Evolutionary conservation across 257 asterid species (phyloP).

Genomic region (Capsicum baccatum): DNA sequence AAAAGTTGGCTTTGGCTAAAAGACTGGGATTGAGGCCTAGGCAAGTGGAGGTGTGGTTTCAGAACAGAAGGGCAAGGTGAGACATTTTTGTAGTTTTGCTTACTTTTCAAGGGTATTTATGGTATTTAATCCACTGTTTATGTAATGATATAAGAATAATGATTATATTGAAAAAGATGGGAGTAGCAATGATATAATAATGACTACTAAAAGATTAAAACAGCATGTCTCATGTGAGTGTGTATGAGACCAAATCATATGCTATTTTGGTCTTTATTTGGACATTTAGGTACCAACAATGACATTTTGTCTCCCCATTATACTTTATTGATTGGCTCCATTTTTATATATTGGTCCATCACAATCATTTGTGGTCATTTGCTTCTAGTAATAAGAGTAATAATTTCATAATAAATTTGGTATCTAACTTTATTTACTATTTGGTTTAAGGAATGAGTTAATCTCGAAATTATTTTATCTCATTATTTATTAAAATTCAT

Average conservation of each 20-base stretch:
- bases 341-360: neutral
- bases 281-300: neutral
- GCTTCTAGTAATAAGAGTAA: too few species aligned
- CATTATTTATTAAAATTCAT: too few species aligned
- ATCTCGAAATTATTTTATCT: too few species aligned
- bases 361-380: neutral
- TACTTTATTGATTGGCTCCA: neutral
- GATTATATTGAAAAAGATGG: constrained; percentile 6
- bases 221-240: neutral
- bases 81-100: neutral
- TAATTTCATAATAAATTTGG: too few species aligned
- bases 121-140: neutral
- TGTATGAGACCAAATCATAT: constrained; percentile 2
- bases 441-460: too few species aligned
- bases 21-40: constrained; percentile 75
- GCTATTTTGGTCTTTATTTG: constrained; percentile 11
- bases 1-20: constrained; percentile 72
- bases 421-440: too few species aligned
- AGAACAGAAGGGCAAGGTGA: constrained; percentile 87
- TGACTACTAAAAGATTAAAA: neutral
- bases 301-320: neutral
- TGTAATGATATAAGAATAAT: neutral
- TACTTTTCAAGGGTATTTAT: neutral
- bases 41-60: constrained; percentile 94
- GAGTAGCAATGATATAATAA: neutral